Evolutionary conservation across 805 yeast species (phyloP).

Genomic region (Yarrowia keelungensis): DNA sequence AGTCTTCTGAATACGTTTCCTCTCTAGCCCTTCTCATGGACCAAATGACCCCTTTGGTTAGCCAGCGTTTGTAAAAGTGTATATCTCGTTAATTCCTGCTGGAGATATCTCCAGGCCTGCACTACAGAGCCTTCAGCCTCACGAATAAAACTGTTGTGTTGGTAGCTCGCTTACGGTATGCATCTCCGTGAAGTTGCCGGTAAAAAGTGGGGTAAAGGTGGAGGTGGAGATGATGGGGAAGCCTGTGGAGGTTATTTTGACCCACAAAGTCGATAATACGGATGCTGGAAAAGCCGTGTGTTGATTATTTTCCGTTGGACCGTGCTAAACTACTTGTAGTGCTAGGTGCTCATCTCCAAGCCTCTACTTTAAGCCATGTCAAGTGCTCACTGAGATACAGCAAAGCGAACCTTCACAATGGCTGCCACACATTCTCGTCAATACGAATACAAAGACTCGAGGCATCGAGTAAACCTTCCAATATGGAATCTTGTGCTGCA

Average conservation of each 20-base stretch:
- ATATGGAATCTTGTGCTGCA: not conserved
- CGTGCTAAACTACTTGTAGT: too few species aligned
- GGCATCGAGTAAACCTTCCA: constrained; percentile 30
- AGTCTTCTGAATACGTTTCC: too few species aligned
- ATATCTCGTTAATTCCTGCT: constrained; percentile 16
- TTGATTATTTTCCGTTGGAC: too few species aligned
- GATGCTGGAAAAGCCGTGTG: too few species aligned
- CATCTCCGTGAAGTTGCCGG: constrained; percentile 24
- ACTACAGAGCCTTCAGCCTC: constrained; percentile 4
- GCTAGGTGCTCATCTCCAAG: too few species aligned
- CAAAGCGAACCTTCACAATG: not conserved
- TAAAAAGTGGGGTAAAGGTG: constrained; percentile 17
- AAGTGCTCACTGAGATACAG: too few species aligned
- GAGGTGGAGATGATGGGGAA: constrained; percentile 9
- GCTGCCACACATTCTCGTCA: constrained; percentile 8
- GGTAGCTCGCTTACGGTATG: not conserved
- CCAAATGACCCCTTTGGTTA: not conserved
- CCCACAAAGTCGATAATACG: too few species aligned
- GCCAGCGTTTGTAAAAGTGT: not conserved
- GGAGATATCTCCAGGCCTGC: not conserved
- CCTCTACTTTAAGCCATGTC: too few species aligned
- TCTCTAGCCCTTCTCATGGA: not conserved
- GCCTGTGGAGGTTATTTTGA: too few species aligned
- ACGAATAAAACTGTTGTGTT: not conserved
- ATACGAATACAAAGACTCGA: not conserved